phyloP scores from a whole-genome alignment of 306 rosid species.

The Trifolium pratense region DNA sequence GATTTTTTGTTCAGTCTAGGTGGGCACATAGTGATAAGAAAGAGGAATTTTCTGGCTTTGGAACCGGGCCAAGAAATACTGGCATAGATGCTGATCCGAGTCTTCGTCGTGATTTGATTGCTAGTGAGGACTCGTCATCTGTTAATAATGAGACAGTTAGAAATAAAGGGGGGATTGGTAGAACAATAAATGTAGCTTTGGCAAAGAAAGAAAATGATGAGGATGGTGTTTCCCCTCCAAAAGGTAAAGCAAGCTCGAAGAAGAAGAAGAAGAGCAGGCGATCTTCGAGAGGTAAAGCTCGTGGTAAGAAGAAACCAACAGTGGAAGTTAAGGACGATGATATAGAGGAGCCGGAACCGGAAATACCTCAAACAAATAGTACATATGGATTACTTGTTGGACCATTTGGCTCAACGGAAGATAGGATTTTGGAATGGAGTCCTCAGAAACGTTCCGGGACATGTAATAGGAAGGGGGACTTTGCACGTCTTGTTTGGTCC shows the following conservation, averaged over 20 bases:
- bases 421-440: slow-evolving; percentile 87
- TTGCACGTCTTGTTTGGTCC: slow-evolving; percentile 95
- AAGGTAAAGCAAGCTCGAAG: slow-evolving; percentile 53
- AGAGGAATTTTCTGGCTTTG: slow-evolving; percentile 70
- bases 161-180: slow-evolving; percentile 44
- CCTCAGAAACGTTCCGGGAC: slow-evolving; percentile 91
- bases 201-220: slow-evolving; percentile 48
- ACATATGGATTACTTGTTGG: slow-evolving; percentile 87
- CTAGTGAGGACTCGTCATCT: slow-evolving; percentile 43
- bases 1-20: slow-evolving; percentile 91
- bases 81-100: slow-evolving; percentile 52
- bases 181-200: slow-evolving; percentile 55
- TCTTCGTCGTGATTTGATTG: slow-evolving; percentile 55
- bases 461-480: slow-evolving; percentile 90
- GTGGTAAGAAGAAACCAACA: slow-evolving; percentile 52
- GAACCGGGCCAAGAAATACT: slow-evolving; percentile 48
- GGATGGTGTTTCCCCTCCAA: slow-evolving; percentile 50
- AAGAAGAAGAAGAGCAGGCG: slow-evolving; percentile 65
- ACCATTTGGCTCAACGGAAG: slow-evolving; percentile 79
- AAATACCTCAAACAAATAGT: slow-evolving; percentile 72
- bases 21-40: slow-evolving; percentile 93
- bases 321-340: slow-evolving; percentile 49
- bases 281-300: slow-evolving; percentile 55
- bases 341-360: slow-evolving; percentile 70
- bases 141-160: slow-evolving; percentile 50